A percentile compares a stretch with the other conserved stretches of the same genome.
These are phyloP conservation scores for Leccinum subspadiceum DNA, from an alignment of 1,284 basidiomycete species.

Conservation along the genomic window DNA sequence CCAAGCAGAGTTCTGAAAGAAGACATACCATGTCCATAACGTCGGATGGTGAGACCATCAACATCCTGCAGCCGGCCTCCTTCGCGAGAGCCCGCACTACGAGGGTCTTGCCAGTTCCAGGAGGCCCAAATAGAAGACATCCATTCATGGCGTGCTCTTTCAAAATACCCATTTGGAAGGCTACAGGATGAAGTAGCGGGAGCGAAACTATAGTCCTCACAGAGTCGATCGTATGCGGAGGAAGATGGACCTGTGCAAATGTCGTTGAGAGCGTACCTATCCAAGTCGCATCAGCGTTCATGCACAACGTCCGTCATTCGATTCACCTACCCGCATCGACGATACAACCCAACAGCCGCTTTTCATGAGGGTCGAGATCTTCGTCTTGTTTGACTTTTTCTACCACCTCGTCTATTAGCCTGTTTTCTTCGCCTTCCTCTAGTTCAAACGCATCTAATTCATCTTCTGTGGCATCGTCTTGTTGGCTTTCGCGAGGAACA, in stretches of 20 bases:
- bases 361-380: conserved; percentile 75
- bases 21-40: conserved; percentile 82
- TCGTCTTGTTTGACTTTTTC: conserved; percentile 73
- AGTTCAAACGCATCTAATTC: conserved; percentile 32
- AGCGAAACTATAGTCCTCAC: conserved; percentile 89
- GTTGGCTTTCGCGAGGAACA: conserved; percentile 36
- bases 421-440: conserved; percentile 37
- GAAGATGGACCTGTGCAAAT: conserved; percentile 86
- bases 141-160: conserved; percentile 89
- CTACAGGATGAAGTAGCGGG: conserved; percentile 85
- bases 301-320: background rate
- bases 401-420: conserved; percentile 60
- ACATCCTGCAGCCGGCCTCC: conserved; percentile 88
- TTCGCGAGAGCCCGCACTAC: conserved; percentile 89
- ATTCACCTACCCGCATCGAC: conserved; percentile 67
- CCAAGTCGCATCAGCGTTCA: conserved; percentile 10
- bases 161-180: conserved; percentile 88
- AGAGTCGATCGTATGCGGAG: conserved; percentile 81
- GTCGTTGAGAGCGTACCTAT: conserved; percentile 75
- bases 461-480: conserved; percentile 42
- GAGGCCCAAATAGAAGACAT: conserved; percentile 86
- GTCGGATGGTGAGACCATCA: conserved; percentile 80
- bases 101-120: conserved; percentile 90
- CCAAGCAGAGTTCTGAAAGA: background rate
- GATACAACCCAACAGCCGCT: conserved; percentile 76